Percentiles rank a stretch among this genome's conserved stretches.
Conservation (phyloP, 208 protist species). For the Leishmania guyanensis region DNA sequence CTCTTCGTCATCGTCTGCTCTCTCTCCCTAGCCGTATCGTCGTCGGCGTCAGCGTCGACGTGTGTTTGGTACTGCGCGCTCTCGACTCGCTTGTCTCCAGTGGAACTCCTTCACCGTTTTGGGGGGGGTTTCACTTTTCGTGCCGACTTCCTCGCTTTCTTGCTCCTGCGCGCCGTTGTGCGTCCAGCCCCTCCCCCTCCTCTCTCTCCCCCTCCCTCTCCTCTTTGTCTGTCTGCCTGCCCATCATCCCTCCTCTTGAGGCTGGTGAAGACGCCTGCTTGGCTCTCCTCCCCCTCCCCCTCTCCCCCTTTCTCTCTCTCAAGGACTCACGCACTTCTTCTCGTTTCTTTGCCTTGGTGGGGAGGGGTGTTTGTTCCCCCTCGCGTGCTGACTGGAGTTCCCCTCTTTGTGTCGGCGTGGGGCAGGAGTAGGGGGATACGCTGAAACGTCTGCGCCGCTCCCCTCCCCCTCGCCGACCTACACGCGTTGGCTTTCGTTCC, state of each 20-base stretch:
- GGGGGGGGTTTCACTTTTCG: background rate
- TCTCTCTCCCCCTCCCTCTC: background rate
- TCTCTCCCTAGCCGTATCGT: background rate
- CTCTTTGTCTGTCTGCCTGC: background rate
- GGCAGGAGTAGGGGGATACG: too few relatives aligned
- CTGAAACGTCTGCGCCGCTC: too few relatives aligned
- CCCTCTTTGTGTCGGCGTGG: too few relatives aligned
- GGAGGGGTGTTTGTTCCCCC: background rate
- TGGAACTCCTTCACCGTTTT: background rate
- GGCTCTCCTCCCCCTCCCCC: background rate
- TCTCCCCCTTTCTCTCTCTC: slow-evolving; percentile 7
- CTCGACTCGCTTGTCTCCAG: background rate
- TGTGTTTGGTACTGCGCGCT: background rate
- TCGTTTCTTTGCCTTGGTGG: background rate
- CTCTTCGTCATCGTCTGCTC: background rate
- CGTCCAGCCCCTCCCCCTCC: background rate
- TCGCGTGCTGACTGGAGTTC: too few relatives aligned
- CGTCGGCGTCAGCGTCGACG: background rate
- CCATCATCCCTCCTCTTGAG: background rate
- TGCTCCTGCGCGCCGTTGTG: background rate
- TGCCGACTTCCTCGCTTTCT: slow-evolving; percentile 8
- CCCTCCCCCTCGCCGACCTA: background rate
- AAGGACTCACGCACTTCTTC: background rate
- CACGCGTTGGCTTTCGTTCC: background rate
- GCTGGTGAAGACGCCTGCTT: too few relatives aligned